A percentile compares a stretch with the other conserved stretches of the same genome.
Evolutionary conservation across 1,139 yeast genomes (phyloP).

Genomic region (Suhomyces wounanorum): DNA sequence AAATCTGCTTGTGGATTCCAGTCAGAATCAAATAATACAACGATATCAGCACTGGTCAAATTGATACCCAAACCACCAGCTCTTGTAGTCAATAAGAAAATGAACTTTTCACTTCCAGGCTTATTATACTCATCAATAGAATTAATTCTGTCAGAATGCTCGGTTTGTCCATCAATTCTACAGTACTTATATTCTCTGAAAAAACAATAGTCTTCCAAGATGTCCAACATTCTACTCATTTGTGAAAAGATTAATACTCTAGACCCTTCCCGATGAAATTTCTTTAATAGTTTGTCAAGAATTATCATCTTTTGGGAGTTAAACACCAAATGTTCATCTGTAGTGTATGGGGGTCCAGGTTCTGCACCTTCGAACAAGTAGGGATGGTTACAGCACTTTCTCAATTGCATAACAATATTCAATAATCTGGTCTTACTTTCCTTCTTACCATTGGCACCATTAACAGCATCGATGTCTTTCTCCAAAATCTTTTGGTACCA

Average conservation of each 20-base stretch:
- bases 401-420: constrained; percentile 79
- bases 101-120: constrained; percentile 68
- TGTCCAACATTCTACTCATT: constrained; percentile 80
- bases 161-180: constrained; percentile 81
- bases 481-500: constrained; percentile 78
- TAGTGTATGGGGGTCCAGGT: constrained; percentile 84
- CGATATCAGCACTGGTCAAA: constrained; percentile 74
- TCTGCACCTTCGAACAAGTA: constrained; percentile 84
- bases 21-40: constrained; percentile 72
- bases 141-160: constrained; percentile 71
- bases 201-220: constrained; percentile 73
- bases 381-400: constrained; percentile 85
- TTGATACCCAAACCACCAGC: constrained; percentile 90
- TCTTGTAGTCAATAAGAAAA: constrained; percentile 73
- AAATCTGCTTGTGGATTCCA: constrained; percentile 90
- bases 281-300: constrained; percentile 64
- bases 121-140: constrained; percentile 78
- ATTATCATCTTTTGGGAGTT: constrained; percentile 75
- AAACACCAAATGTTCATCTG: constrained; percentile 76
- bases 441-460: constrained; percentile 74
- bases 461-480: constrained; percentile 81
- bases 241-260: constrained; percentile 78
- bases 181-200: constrained; percentile 70
- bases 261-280: constrained; percentile 66
- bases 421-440: constrained; percentile 74